These are phyloP conservation scores for Lepiota brunneoincarnata DNA, from an alignment of 768 basidiomycete genomes.

Conservation along the genomic window DNA sequence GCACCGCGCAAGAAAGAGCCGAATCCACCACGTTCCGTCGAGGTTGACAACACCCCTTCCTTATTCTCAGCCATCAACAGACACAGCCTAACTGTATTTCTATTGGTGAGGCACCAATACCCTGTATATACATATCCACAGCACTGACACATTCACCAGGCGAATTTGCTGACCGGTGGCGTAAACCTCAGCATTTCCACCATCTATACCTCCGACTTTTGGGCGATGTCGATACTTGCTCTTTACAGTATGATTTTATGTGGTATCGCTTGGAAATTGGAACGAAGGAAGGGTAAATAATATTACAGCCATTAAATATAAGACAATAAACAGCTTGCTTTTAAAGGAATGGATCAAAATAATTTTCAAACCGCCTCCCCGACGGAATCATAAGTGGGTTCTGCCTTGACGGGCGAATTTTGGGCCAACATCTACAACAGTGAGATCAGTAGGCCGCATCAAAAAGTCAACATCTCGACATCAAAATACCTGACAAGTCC, in stretches of 20 bases:
- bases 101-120: constrained; percentile 55
- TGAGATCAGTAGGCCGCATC: too few relatives aligned
- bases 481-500: too few relatives aligned
- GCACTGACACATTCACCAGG: constrained; percentile 39
- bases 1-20: constrained; percentile 15
- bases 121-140: not conserved
- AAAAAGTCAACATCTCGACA: too few relatives aligned
- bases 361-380: too few relatives aligned
- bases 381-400: too few relatives aligned
- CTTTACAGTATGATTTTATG: constrained; percentile 61
- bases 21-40: constrained; percentile 1
- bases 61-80: constrained; percentile 81
- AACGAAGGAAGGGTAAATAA: not conserved
- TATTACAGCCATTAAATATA: too few relatives aligned
- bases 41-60: constrained; percentile 33
- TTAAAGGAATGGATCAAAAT: too few relatives aligned
- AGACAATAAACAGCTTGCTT: too few relatives aligned
- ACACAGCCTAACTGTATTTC: constrained; percentile 78
- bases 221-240: constrained; percentile 61
- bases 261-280: constrained; percentile 54
- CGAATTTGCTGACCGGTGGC: constrained; percentile 83
- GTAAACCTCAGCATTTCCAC: constrained; percentile 79
- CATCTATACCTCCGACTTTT: constrained; percentile 63
- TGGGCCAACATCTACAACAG: too few relatives aligned
- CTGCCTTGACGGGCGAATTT: too few relatives aligned